Conservation (phyloP, 768 basidiomycete genomes). For the Psilocybe tampanensis region DNA sequence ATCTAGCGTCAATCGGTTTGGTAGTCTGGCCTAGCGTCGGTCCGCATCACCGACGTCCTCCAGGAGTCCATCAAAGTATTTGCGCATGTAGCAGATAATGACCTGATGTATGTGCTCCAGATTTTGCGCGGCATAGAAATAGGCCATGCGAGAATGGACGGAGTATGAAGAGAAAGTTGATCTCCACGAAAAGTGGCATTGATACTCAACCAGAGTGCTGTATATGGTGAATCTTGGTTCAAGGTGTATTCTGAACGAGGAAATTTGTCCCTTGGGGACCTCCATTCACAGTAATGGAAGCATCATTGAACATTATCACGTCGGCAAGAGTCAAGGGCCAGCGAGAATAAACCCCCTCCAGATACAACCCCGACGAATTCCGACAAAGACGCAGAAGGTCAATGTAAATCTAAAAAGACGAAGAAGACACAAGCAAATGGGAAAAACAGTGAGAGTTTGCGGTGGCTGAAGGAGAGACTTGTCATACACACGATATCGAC, state of each 20-base stretch:
- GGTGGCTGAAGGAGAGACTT: background rate
- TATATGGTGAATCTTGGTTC: background rate
- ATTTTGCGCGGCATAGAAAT: too few relatives aligned
- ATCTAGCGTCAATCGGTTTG: background rate
- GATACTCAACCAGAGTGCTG: background rate
- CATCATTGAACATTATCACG: too few relatives aligned
- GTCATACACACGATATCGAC: background rate
- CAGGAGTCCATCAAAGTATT: background rate
- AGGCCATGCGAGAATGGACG: background rate
- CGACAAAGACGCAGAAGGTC: too few relatives aligned
- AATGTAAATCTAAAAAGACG: too few relatives aligned
- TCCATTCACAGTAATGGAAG: too few relatives aligned
- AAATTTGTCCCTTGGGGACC: too few relatives aligned
- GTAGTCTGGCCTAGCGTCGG: background rate
- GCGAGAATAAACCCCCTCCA: too few relatives aligned
- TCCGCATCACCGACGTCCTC: background rate
- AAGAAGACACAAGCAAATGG: too few relatives aligned
- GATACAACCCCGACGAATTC: too few relatives aligned
- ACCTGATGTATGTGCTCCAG: background rate
- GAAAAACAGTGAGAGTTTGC: background rate
- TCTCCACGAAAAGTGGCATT: background rate
- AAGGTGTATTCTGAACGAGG: background rate
- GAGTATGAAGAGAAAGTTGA: background rate
- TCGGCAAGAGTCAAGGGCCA: too few relatives aligned
- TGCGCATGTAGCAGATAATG: background rate